Evolutionary conservation across 2,329 filamentous ascomycete genomes (phyloP).

Genomic region (Pseudocercospora eumusae): DNA sequence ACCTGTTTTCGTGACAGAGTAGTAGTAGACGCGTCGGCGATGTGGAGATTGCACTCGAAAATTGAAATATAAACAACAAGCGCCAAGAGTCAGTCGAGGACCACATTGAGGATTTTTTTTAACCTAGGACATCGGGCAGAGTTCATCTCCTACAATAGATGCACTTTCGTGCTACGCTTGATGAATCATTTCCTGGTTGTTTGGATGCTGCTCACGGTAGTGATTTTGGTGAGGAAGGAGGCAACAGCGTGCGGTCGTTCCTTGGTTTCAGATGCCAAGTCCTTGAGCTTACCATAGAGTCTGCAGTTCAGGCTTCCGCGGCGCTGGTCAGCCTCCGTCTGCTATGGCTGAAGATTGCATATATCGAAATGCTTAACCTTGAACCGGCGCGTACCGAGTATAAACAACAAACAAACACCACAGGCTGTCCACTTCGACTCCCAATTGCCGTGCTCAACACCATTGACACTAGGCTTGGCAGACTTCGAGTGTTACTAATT

Average conservation of each 20-base stretch:
- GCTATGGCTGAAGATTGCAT: neutral
- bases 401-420: neutral
- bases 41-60: neutral
- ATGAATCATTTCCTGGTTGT: neutral
- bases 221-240: neutral
- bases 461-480: neutral
- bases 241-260: neutral
- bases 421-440: neutral
- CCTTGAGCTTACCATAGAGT: neutral
- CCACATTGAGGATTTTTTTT: neutral
- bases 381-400: neutral
- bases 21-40: neutral
- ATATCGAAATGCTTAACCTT: neutral
- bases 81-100: neutral
- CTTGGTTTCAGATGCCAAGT: conserved; percentile 6
- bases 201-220: neutral
- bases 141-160: conserved; percentile 1
- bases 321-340: too few species aligned
- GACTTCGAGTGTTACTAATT: neutral
- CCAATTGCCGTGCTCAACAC: neutral
- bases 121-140: neutral
- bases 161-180: neutral
- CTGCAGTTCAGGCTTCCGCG: too few species aligned
- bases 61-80: neutral
- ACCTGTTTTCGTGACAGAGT: neutral